phyloP scores from a whole-genome alignment of 495 filamentous ascomycete genomes.

The Gamarada debralockiae region DNA sequence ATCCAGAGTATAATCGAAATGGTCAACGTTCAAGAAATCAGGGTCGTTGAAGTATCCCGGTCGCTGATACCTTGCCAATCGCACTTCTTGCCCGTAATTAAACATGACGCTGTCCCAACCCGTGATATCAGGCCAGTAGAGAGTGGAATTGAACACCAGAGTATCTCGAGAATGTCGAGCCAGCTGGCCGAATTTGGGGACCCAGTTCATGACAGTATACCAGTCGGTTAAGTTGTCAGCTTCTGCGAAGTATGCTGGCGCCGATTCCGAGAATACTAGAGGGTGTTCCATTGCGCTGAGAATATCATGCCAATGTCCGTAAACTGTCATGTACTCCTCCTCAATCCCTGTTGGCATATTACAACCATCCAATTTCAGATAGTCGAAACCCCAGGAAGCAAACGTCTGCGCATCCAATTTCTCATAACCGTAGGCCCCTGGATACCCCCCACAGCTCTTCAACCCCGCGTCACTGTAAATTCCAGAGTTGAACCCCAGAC shows the following conservation, averaged over 20 bases:
- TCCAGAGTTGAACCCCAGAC: conserved; percentile 29
- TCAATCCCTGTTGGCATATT: conserved; percentile 16
- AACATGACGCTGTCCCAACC: conserved; percentile 19
- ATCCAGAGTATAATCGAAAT: conserved; percentile 16
- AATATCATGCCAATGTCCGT: conserved; percentile 13
- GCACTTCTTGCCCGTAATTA: conserved; percentile 22
- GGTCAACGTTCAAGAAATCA: conserved; percentile 21
- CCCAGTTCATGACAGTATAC: conserved; percentile 13
- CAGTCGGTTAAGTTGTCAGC: conserved; percentile 19
- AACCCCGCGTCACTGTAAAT: conserved; percentile 32
- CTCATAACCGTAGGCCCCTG: conserved; percentile 28
- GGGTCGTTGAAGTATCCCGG: conserved; percentile 23
- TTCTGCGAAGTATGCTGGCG: conserved; percentile 20
- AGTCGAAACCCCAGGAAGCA: conserved; percentile 33
- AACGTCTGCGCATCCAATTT: conserved; percentile 32
- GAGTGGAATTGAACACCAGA: conserved; percentile 11
- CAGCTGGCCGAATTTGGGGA: conserved; percentile 6
- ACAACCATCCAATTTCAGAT: conserved; percentile 34
- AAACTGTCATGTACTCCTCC: conserved; percentile 11
- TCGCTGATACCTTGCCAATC: conserved; percentile 15
- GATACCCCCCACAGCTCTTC: conserved; percentile 20
- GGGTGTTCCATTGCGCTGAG: conserved; percentile 13
- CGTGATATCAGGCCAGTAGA: background rate
- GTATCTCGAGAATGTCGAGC: conserved; percentile 12
- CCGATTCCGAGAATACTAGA: conserved; percentile 19